Base-by-base conservation (phyloP, 768 basidiomycete genomes). In the Dioszegia aurantiaca region DNA sequence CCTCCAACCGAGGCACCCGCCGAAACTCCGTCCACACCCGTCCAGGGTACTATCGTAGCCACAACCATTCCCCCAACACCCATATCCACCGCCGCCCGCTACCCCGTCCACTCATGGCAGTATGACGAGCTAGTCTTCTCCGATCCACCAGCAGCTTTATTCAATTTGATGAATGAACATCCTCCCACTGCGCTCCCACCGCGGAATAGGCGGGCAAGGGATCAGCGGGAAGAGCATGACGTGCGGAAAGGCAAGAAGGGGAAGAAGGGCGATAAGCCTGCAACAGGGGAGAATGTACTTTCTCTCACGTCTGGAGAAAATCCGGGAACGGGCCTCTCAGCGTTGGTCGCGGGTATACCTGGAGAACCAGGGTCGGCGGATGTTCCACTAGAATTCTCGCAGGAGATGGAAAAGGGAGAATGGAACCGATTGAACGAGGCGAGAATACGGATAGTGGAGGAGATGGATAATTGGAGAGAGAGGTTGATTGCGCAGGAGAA, bases 61-160 rank as follows among this genome's bases (percentile, higher is more conserved):
- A 23, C 39, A 37, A 19, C 33, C 8, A 14, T 33, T 14, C 33
- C 45, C 24, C n/a, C 33, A 8, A 21, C 39, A n/a, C 44, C 59
- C 4, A 27, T 64, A 2, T 67, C 68, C 0, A 64, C 68, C 17
- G 65, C 68, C 4, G 23, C 61, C 14, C 58, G 40, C 24, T 65
- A 72, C 6, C 73, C 75, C 0, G 90, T 99, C 27, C 88, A 95
- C 74, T 88, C 90, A 0, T 99, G 94, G 93, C 94, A 98, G 70
- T 98, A 98, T 78, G 94, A 98, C 77, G 95, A 99, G 78, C 83
- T 98, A 62, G 90, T 98, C 51, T 98, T 99, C 78, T 83, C 86
- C 70, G 94, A 98, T 67, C 95, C 95, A 0, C 90, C 87, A 62
- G 86, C 88, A 58, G 81, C 85, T 36, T 92, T 98, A 78, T 83